Conservation (phyloP, 345 rosid species). For the Cardamine resedifolia region DNA sequence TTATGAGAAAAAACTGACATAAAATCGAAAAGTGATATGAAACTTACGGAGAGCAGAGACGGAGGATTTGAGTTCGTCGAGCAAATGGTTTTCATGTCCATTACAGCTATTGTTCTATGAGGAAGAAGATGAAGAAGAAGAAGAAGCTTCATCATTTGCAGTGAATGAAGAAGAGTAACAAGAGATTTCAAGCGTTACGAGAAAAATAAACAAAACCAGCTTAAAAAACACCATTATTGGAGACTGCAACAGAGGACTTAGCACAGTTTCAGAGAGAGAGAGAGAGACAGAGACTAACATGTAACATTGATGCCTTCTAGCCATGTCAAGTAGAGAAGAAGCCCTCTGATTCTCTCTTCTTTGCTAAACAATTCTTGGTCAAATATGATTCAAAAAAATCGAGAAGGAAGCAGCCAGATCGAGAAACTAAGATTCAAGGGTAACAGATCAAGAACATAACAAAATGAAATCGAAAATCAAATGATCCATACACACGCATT, state of each 20-base stretch:
- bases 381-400: too few species aligned
- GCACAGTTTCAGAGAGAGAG: constrained; percentile 29
- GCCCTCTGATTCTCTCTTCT: constrained; percentile 36
- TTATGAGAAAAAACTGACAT: too few species aligned
- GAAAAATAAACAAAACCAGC: constrained; percentile 27
- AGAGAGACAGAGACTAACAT: constrained; percentile 9
- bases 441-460: too few species aligned
- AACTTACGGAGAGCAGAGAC: too few species aligned
- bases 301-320: too few species aligned
- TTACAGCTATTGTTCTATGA: constrained; percentile 22
- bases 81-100: constrained; percentile 4
- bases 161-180: constrained; percentile 5
- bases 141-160: constrained; percentile 2
- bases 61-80: constrained; percentile 40
- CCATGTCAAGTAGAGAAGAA: too few species aligned
- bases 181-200: constrained; percentile 9
- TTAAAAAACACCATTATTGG: constrained; percentile 39
- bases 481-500: too few species aligned
- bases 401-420: too few species aligned
- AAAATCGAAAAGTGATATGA: constrained; percentile 14
- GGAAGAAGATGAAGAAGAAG: constrained; percentile 11
- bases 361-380: constrained; percentile 32
- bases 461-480: too few species aligned
- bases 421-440: too few species aligned
- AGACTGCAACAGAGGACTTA: constrained; percentile 36